A percentile compares a stretch with the other conserved stretches of the same genome.
Evolutionary conservation across 306 rosid species (phyloP).

Genomic region (Lathyrus oleraceus): DNA sequence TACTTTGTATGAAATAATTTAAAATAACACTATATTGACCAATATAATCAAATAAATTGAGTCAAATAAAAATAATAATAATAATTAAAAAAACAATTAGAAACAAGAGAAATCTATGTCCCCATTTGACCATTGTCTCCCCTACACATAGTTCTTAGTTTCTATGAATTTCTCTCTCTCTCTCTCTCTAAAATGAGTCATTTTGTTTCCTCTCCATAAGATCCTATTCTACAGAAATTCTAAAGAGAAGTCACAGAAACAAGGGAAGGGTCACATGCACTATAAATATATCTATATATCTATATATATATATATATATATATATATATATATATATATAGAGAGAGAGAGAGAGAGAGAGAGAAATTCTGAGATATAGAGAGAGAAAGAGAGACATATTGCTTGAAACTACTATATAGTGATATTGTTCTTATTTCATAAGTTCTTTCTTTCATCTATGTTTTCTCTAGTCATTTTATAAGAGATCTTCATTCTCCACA

Average conservation of each 20-base stretch:
- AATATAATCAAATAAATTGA: background rate
- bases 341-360: conserved; percentile 8
- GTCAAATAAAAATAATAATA: background rate
- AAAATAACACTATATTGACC: background rate
- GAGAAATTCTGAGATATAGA: background rate
- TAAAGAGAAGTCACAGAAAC: conserved; percentile 30
- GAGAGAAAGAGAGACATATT: conserved; percentile 25
- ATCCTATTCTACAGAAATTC: conserved; percentile 46
- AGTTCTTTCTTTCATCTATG: conserved; percentile 30
- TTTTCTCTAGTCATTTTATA: conserved; percentile 4
- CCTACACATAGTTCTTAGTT: conserved; percentile 30
- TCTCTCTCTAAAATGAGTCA: conserved; percentile 44
- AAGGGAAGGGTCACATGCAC: background rate
- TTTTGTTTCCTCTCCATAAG: conserved; percentile 55
- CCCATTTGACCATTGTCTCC: background rate
- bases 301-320: too few species aligned
- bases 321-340: too few species aligned
- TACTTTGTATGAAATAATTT: background rate
- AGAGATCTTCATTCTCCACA: conserved; percentile 29
- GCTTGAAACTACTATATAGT: conserved; percentile 28
- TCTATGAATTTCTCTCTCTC: conserved; percentile 30
- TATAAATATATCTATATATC: background rate
- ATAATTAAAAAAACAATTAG: background rate
- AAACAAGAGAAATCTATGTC: background rate
- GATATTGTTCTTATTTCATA: conserved; percentile 40